Evolutionary conservation across 768 basidiomycete species (phyloP), one percentile per base, ranked within the genome.

Genomic region (Auriculariales sp.): DNA sequence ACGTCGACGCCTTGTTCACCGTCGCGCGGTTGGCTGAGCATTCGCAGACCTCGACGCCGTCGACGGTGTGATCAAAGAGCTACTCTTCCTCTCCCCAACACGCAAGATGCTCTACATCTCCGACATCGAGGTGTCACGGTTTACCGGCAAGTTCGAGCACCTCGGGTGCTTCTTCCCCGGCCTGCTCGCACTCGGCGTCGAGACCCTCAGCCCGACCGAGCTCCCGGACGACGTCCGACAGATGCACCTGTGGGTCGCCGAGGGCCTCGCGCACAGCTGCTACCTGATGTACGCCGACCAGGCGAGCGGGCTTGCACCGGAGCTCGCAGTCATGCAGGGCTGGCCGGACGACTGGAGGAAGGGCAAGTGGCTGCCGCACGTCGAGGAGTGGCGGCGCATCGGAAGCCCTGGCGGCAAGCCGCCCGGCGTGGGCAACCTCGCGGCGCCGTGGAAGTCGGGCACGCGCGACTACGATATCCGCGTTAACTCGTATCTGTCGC

Each of bases 111-210:
- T 86, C 33, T 87, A 84, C 52, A 77, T 81, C 9, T 60, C 64
- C 28, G 55, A 55, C 9, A 64, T 61, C 25, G 52, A 56, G 14
- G 68, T 73, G 22, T 66, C 71, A 9, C 75, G 81, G 55, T 50
- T 56, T 15, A 36, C 35, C 3, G 42, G 49, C 32, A 57, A 60
- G 19, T 76, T 85, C 49, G 84, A 87, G 53, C 84, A 88, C 57
- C 65, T 88, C 25, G 77, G 83, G 10, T 86, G 84, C 62, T 88
- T 86, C 66, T 69, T 84, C 45, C 83, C 83, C 0, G 84, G 85
- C 14, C 65, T 86, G 14, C 68, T 88, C 46, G 82, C 84, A 3
- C 69, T 88, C 3, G 84, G 85, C 24, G 81, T 66, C 3, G 72
- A 80, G 53, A 72, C 72, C 10, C 70, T 86, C 46, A 75, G 75